Conservation (phyloP, 2,329 filamentous ascomycete species). For the Neodidymelliopsis sp. region DNA sequence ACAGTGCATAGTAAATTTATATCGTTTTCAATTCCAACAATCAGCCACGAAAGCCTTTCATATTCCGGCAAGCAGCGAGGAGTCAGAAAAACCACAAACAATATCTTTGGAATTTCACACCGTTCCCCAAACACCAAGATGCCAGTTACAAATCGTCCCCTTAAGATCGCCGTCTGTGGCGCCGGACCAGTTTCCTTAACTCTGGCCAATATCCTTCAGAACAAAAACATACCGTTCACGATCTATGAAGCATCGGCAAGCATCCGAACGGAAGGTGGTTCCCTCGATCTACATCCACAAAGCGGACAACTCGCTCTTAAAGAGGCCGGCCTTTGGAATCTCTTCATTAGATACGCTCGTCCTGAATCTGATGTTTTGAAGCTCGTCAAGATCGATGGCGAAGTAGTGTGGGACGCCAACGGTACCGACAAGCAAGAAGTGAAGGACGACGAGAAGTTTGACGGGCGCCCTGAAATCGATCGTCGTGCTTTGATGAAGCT, state of each 20-base stretch:
- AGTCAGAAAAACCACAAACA: background rate
- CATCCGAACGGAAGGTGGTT: constrained; percentile 46
- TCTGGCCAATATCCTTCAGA: constrained; percentile 61
- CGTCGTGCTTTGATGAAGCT: constrained; percentile 46
- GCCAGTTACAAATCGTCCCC: constrained; percentile 1
- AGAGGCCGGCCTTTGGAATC: constrained; percentile 58
- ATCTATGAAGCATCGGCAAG: constrained; percentile 54
- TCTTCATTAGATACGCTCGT: constrained; percentile 60
- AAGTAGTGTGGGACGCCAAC: constrained; percentile 43
- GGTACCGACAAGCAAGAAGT: constrained; percentile 49
- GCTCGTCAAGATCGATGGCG: constrained; percentile 51
- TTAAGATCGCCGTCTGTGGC: constrained; percentile 49
- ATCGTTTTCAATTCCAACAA: background rate
- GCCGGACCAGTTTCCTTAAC: constrained; percentile 56
- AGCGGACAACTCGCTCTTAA: constrained; percentile 61
- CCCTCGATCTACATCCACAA: constrained; percentile 62
- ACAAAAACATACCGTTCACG: constrained; percentile 55
- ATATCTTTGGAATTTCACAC: background rate
- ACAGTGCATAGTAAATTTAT: background rate
- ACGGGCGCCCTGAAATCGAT: constrained; percentile 59
- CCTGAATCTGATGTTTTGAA: constrained; percentile 62
- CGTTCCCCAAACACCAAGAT: background rate
- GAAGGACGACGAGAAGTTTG: constrained; percentile 35
- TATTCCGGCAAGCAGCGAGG: background rate
- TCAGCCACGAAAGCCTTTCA: background rate